A percentile compares a stretch with the other conserved stretches of the same genome.
Evolutionary conservation across 1,284 basidiomycete species (phyloP).

Genomic region (Wallemia ichthyophaga): DNA sequence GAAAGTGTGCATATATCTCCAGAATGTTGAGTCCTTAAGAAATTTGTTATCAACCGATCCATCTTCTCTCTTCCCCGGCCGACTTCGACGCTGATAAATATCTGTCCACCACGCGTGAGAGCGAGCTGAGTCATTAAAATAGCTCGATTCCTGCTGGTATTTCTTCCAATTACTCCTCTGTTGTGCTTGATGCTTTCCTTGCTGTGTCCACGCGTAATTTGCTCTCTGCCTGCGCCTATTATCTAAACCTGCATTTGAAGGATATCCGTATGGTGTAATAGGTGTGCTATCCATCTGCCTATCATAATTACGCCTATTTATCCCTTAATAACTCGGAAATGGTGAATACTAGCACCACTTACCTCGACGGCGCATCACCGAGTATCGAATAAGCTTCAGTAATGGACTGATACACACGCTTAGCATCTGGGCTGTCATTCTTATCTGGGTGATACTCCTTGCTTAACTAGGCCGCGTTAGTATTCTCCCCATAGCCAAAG

Average conservation of each 20-base stretch:
- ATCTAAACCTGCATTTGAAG: neutral
- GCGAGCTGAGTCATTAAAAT: neutral
- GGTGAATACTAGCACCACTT: constrained; percentile 7
- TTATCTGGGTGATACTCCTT: constrained; percentile 24
- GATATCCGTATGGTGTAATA: neutral
- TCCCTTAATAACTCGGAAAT: neutral
- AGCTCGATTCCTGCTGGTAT: neutral
- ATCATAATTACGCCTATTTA: neutral
- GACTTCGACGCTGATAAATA: neutral
- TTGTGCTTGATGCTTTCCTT: neutral
- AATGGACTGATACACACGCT: constrained; percentile 20
- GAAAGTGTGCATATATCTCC: neutral
- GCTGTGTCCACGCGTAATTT: neutral
- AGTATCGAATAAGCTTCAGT: constrained; percentile 23
- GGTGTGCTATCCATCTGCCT: neutral
- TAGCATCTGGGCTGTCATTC: constrained; percentile 17
- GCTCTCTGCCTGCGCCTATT: neutral
- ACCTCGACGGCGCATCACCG: constrained; percentile 23
- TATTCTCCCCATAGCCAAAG: too few species aligned
- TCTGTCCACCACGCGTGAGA: neutral
- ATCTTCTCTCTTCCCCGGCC: neutral
- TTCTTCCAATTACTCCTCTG: neutral
- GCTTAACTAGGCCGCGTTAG: constrained; percentile 23
- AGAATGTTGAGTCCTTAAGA: neutral
- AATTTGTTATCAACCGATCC: neutral